Evolutionary conservation across 1,284 basidiomycete genomes (phyloP), one percentile per base, ranked within the genome.

Genomic region (Neolentinus lepideus): DNA sequence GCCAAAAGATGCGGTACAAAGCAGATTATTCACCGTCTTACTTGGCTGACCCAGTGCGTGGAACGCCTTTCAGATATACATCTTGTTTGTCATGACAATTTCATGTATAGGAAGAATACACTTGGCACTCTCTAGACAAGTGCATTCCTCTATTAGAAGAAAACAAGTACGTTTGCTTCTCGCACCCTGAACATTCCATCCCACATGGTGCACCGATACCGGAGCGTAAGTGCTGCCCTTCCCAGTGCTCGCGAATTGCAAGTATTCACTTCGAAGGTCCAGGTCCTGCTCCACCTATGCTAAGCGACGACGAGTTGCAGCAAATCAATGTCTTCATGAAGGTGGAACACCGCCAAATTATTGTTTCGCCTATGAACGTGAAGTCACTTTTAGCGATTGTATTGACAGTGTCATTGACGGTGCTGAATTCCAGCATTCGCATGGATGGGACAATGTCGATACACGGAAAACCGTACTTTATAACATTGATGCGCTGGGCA

Each of bases 1-100:
- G 95, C 64, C 82, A 76, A 55, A 99, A 99, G 72, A 99, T 99
- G 97, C 79, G 80, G 57, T 99, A 99, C 74, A 99, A 99, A 69
- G 94, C 86, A 24, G 91, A 96, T 54, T 99, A 95, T 62, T 68
- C 75, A 0, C 96, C 97, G 0, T 94, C 92, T 3, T 92, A 83
- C 64, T 77, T 99, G 6, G 83, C 88, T 12, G 96, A 99, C 70
- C 92, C 94, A 9, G 89, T 92, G 61, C 64, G 78, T 65, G 16
- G 24, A 27, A 33, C 11, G 47, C 53, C 16, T 35, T 46, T 43
- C 50, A 21, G 2, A 2, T 56, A 50, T 47, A 16, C 29, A 50
- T 16, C 22, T 50, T 29, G 47, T 26, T 21, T 50, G 24, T 46
- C 27, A 4, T 43, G n/a, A 29, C 12, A 9, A 6, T 21, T 48